Base-by-base conservation (phyloP, 2,329 filamentous ascomycete species). In the Didymella keratinophila region DNA sequence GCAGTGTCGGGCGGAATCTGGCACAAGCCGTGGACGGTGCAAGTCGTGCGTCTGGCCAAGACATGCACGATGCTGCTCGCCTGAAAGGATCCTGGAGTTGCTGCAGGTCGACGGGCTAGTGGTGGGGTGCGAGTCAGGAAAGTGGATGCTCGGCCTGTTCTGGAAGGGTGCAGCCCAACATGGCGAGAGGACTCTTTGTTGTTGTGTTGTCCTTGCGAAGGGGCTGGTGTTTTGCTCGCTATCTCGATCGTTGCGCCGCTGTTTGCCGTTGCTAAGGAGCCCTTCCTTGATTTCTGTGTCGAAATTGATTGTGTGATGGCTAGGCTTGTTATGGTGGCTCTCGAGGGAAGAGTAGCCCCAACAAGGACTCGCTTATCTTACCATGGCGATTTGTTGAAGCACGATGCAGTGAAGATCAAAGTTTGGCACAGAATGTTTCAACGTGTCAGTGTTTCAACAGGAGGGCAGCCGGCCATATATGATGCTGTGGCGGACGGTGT, bases 131-230 rank as follows among this genome's bases (percentile, higher is more conserved):
- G 56, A 58, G 56, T 58, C 56, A 58, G 41, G 28, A 21, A 28
- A 45, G 41, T 49, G 42, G 45, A 45, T n/a, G 56, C 62, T 61
- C 49, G 55, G 45, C 62, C 49, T 62, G 63, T 56, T 54, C 54
- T 52, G 52, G 43, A 61, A 58, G 63, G 61, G 66, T 63, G 12
- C n/a, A 41, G 57, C 43, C 56, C 50, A 58, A 58, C 39, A 54
- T 48, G 45, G 41, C 45, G 39, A 53, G 18, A 21, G 30, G 25
- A 36, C 9, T 44, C 34, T 45, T 50, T 58, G 56, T 58, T 58
- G 39, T 46, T 46, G 44, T 50, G 44, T 52, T 58, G 32, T 54
- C 34, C 28, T 45, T 42, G n/a, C 27, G n/a, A 23, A 36, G 42
- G 28, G 36, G 20, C 27, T 50, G 39, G 45, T 58, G 50, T 42